Conservation (phyloP, 441 rosid species). For the Mallotus japonicus region DNA sequence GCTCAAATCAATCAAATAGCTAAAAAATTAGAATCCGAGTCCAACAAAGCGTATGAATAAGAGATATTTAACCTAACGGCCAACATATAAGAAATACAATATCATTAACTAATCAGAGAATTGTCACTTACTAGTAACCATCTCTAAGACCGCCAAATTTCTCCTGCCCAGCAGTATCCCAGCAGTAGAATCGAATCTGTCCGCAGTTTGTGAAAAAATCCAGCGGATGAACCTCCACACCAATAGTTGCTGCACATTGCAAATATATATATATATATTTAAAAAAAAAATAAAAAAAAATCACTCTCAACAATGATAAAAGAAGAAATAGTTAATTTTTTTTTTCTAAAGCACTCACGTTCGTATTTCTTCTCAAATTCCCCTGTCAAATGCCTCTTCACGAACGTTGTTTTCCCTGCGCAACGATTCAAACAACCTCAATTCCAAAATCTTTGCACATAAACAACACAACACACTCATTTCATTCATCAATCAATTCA, state of each 20-base stretch:
- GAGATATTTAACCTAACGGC: too few relatives aligned
- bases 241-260: constrained; percentile 49
- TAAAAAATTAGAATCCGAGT: too few relatives aligned
- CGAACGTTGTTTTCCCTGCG: constrained; percentile 57
- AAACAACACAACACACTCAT: too few relatives aligned
- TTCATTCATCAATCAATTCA: too few relatives aligned
- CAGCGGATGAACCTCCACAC: constrained; percentile 69
- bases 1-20: too few relatives aligned
- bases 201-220: constrained; percentile 59
- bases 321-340: background rate
- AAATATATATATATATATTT: too few relatives aligned
- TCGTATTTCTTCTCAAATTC: constrained; percentile 59
- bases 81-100: too few relatives aligned
- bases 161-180: constrained; percentile 71
- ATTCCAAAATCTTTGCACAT: too few relatives aligned
- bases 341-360: constrained; percentile 31
- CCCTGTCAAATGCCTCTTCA: constrained; percentile 57
- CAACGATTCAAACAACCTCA: too few relatives aligned
- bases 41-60: too few relatives aligned
- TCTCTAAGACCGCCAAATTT: constrained; percentile 65
- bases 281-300: too few relatives aligned
- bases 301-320: background rate
- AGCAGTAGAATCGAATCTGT: constrained; percentile 52
- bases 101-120: too few relatives aligned
- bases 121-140: constrained; percentile 50